These are phyloP conservation scores for Phytophthora podocarpi DNA, from an alignment of 352 stramenopile species.

Conservation along the genomic window DNA sequence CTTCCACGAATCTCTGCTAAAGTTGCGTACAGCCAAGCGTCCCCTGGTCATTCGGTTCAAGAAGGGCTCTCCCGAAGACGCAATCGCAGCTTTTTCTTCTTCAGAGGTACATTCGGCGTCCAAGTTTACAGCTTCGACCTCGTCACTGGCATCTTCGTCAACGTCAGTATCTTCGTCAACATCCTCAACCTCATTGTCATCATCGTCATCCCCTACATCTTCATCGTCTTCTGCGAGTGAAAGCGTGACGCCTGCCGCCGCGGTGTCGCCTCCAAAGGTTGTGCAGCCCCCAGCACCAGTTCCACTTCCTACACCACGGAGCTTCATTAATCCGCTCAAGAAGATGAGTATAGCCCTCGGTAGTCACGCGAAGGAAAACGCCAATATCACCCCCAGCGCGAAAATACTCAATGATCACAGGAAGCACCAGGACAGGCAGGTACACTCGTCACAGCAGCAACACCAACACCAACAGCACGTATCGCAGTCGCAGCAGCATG, in stretches of 20 bases:
- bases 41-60: conserved; percentile 88
- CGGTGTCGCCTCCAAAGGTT: conserved; percentile 25
- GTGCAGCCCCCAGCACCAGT: conserved; percentile 18
- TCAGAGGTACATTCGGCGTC: conserved; percentile 26
- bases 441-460: conserved; percentile 28
- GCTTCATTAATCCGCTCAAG: conserved; percentile 63
- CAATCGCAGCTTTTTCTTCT: conserved; percentile 32
- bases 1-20: conserved; percentile 86
- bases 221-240: conserved; percentile 19
- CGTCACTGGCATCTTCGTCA: conserved; percentile 33
- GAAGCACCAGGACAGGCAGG: conserved; percentile 32
- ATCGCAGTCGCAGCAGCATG: conserved; percentile 23
- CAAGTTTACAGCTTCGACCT: conserved; percentile 29
- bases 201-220: conserved; percentile 24
- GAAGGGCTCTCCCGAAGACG: conserved; percentile 58
- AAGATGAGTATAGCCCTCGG: conserved; percentile 58
- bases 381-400: conserved; percentile 31
- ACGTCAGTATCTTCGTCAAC: conserved; percentile 33
- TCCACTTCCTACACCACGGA: conserved; percentile 40
- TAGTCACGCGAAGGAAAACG: conserved; percentile 53
- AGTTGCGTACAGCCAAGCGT: conserved; percentile 82
- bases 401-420: conserved; percentile 42
- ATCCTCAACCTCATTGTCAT: conserved; percentile 19
- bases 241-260: conserved; percentile 9
- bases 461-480: conserved; percentile 18